Percentiles rank a stretch among this genome's conserved stretches.
phyloP scores from a whole-genome alignment of 1,284 basidiomycete genomes.

The Boletus subluridellus region DNA sequence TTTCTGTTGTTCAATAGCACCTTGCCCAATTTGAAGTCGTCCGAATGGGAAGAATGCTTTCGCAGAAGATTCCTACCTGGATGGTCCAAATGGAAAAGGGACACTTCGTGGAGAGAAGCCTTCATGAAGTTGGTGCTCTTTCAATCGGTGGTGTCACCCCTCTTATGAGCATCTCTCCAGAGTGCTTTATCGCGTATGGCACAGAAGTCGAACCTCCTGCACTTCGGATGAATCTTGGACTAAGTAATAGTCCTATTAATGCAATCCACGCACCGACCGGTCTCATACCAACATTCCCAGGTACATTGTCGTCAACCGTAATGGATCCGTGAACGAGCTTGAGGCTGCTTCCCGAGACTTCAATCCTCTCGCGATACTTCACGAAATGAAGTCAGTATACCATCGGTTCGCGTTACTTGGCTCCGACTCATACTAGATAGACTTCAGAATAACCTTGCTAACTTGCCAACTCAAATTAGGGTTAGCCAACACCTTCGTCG shows the following conservation, averaged over 20 bases:
- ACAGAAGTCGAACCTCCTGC: constrained; percentile 61
- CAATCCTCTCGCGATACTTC: constrained; percentile 61
- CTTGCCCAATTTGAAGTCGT: constrained; percentile 58
- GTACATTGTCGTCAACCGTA: constrained; percentile 70
- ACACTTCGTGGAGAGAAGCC: constrained; percentile 55
- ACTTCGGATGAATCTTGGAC: constrained; percentile 80
- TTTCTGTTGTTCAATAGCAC: constrained; percentile 65
- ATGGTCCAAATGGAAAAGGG: constrained; percentile 66
- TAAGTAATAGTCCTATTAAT: constrained; percentile 44
- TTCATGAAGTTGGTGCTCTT: constrained; percentile 52
- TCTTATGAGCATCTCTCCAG: constrained; percentile 35
- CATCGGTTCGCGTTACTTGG: not conserved
- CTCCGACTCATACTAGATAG: constrained; percentile 33
- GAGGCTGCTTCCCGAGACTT: constrained; percentile 63
- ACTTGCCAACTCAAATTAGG: constrained; percentile 58
- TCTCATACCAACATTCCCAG: constrained; percentile 35
- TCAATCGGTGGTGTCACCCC: not conserved
- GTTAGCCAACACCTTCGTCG: constrained; percentile 37
- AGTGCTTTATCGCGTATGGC: constrained; percentile 58
- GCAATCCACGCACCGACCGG: not conserved
- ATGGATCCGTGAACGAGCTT: constrained; percentile 66
- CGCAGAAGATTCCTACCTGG: constrained; percentile 65
- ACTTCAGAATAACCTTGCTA: constrained; percentile 58
- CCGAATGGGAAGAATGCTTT: constrained; percentile 72
- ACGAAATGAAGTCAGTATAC: constrained; percentile 64